Conservation (phyloP, 495 filamentous ascomycete genomes). For the Aspergillus olivimuriae region DNA sequence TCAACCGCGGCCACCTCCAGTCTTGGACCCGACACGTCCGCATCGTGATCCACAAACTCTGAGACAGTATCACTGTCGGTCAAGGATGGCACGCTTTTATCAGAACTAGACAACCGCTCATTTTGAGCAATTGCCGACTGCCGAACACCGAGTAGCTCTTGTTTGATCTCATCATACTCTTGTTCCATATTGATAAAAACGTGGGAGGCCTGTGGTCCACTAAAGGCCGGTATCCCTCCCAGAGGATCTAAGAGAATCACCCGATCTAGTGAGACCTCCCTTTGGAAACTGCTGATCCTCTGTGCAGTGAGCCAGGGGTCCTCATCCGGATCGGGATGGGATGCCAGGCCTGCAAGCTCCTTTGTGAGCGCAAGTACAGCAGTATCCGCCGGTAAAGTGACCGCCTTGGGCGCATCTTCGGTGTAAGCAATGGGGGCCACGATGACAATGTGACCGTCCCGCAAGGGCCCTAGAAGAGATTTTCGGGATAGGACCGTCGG, state of each 20-base stretch:
- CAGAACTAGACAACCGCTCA: not conserved
- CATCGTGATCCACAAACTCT: conserved; percentile 35
- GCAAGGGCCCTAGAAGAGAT: conserved; percentile 61
- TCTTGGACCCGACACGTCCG: conserved; percentile 7
- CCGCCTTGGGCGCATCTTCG: conserved; percentile 48
- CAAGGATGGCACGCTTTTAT: conserved; percentile 13
- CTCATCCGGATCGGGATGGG: conserved; percentile 36
- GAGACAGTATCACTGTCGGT: conserved; percentile 42
- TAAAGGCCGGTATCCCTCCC: conserved; percentile 75
- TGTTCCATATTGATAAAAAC: conserved; percentile 95
- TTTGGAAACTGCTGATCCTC: conserved; percentile 37
- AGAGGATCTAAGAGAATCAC: conserved; percentile 84
- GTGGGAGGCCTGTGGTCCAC: conserved; percentile 62
- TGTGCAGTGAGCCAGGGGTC: conserved; percentile 39
- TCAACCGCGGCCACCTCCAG: conserved; percentile 20
- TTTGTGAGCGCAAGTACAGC: conserved; percentile 64
- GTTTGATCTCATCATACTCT: conserved; percentile 63
- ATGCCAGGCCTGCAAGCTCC: conserved; percentile 58
- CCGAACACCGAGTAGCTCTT: conserved; percentile 44
- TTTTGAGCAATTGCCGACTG: conserved; percentile 9
- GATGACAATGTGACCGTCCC: conserved; percentile 71
- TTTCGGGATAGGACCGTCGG: conserved; percentile 50
- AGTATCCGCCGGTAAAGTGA: conserved; percentile 55
- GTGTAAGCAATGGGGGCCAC: conserved; percentile 65
- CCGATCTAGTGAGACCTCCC: conserved; percentile 66